Evolutionary conservation across 2,329 filamentous ascomycete genomes (phyloP).

Genomic region (Phyllosticta citrichinensis): DNA sequence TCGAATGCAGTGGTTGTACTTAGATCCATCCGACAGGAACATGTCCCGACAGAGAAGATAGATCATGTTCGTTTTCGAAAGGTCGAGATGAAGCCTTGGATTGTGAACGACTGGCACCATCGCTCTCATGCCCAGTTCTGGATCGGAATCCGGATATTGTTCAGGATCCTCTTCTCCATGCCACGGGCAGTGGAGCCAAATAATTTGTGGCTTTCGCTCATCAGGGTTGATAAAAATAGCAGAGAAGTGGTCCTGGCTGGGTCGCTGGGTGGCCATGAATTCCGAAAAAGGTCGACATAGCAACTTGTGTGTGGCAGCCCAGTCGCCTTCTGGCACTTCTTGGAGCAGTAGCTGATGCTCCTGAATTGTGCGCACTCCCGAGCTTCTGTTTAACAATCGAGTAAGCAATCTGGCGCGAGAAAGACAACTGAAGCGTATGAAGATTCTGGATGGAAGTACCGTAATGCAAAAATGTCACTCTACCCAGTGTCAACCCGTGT

Average conservation of each 20-base stretch:
- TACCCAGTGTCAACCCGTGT: too few species aligned
- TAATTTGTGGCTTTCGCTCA: constrained; percentile 1
- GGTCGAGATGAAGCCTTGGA: constrained; percentile 3
- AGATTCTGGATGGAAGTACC: too few species aligned
- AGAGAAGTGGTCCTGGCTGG: constrained; percentile 1
- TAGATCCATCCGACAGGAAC: constrained; percentile 11
- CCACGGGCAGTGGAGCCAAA: constrained; percentile 6
- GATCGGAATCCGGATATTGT: not conserved
- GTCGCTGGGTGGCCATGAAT: constrained; percentile 1
- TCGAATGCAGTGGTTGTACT: constrained; percentile 9
- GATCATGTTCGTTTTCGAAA: constrained; percentile 10
- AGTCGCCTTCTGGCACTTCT: constrained; percentile 9
- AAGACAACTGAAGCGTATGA: too few species aligned
- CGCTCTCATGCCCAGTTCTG: too few species aligned
- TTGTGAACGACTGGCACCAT: not conserved
- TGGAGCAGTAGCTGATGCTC: constrained; percentile 12
- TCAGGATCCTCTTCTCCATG: not conserved
- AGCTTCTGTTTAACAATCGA: too few species aligned
- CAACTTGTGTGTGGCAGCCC: constrained; percentile 9
- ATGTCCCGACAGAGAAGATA: constrained; percentile 6
- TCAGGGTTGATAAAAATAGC: constrained; percentile 6
- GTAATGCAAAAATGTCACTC: too few species aligned
- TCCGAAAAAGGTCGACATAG: constrained; percentile 8
- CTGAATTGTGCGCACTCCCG: too few species aligned
- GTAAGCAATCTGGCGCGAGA: too few species aligned